Evolutionary conservation across 2,329 filamentous ascomycete species (phyloP).

Genomic region (Colletotrichum lentis): DNA sequence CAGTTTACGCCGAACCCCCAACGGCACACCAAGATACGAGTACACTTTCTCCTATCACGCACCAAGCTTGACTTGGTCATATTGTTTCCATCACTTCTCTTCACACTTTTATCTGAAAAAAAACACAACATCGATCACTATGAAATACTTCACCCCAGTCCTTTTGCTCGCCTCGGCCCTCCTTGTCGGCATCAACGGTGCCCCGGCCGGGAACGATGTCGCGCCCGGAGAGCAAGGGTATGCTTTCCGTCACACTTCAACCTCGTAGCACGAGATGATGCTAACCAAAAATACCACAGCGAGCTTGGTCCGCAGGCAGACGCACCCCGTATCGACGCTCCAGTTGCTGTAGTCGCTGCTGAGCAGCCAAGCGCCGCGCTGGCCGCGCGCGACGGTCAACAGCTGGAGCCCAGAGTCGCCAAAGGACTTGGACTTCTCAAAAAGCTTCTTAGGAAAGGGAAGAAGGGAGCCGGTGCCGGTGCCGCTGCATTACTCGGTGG

Average conservation of each 20-base stretch:
- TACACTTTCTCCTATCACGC: neutral
- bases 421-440: too few relatives aligned
- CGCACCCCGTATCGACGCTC: constrained; percentile 4
- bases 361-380: constrained; percentile 22
- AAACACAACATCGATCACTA: constrained; percentile 5
- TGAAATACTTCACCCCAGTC: constrained; percentile 26
- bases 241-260: neutral
- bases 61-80: constrained; percentile 24
- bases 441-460: too few relatives aligned
- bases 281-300: constrained; percentile 8
- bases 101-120: neutral
- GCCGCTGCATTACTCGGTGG: too few relatives aligned
- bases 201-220: constrained; percentile 21
- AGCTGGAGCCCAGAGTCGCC: constrained; percentile 1
- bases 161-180: constrained; percentile 32
- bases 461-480: too few relatives aligned
- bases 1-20: constrained; percentile 23
- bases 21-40: constrained; percentile 21
- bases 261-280: neutral
- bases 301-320: constrained; percentile 17
- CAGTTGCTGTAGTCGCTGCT: constrained; percentile 11
- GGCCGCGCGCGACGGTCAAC: neutral
- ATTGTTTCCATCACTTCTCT: neutral
- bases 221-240: constrained; percentile 8
- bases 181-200: constrained; percentile 34